Percentiles rank a stretch among this genome's conserved stretches.
Evolutionary conservation across 2,329 filamentous ascomycete genomes (phyloP).

Genomic region (Colletotrichum camelliae): DNA sequence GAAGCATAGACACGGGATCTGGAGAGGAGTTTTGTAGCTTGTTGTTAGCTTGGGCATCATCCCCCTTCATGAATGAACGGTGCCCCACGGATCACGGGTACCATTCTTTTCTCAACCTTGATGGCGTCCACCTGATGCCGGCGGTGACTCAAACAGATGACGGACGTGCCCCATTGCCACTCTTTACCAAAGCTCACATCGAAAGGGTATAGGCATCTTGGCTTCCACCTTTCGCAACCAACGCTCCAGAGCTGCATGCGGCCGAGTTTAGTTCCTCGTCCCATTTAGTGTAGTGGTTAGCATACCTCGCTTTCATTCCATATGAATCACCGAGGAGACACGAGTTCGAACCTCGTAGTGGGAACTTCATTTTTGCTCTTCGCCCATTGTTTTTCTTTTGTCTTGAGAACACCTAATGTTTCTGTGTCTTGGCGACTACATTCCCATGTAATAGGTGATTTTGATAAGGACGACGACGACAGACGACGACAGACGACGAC

Average conservation of each 20-base stretch:
- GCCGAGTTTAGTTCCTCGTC: background rate
- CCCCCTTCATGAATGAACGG: constrained; percentile 21
- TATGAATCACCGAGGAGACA: background rate
- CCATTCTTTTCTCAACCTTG: constrained; percentile 3
- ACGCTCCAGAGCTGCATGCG: background rate
- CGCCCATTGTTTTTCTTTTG: background rate
- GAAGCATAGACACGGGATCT: constrained; percentile 17
- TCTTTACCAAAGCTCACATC: background rate
- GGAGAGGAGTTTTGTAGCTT: constrained; percentile 22
- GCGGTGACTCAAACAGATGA: background rate
- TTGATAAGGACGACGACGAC: too few species aligned
- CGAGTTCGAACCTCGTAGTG: constrained; percentile 18
- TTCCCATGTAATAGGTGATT: too few species aligned
- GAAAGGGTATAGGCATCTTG: background rate
- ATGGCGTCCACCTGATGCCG: background rate
- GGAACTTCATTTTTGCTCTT: background rate
- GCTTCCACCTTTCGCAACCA: background rate
- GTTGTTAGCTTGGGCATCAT: constrained; percentile 20
- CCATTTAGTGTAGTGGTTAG: constrained; percentile 21
- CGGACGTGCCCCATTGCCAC: background rate
- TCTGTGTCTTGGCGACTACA: too few species aligned
- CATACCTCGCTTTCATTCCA: constrained; percentile 16
- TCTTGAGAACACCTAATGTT: background rate
- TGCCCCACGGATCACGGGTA: constrained; percentile 5
- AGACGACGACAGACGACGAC: too few species aligned